A percentile compares a stretch with the other conserved stretches of the same genome.
Conservation (phyloP, 768 basidiomycete species). For the Solioccasus polychromus region DNA sequence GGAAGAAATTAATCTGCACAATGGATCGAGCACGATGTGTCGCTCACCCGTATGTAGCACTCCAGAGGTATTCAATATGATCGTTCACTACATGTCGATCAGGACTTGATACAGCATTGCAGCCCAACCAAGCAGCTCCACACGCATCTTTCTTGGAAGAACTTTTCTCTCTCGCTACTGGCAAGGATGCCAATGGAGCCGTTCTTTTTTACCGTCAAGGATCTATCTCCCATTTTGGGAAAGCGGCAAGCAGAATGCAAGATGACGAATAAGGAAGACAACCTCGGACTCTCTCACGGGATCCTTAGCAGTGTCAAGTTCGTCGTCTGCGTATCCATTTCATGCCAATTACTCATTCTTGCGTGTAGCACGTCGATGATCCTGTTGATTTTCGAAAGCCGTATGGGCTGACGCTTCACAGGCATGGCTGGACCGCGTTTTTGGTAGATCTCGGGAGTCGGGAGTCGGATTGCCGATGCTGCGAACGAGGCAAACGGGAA, state of each 20-base stretch:
- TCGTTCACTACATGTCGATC: not conserved
- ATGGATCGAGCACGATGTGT: conserved; percentile 22
- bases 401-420: conserved; percentile 54
- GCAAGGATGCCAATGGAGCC: no score
- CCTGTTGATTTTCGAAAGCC: conserved; percentile 53
- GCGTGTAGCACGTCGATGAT: conserved; percentile 55
- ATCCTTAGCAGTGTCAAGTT: conserved; percentile 69
- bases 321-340: conserved; percentile 16
- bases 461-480: conserved; percentile 17
- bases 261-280: conserved; percentile 55
- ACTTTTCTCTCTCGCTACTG: no score
- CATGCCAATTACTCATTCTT: not conserved
- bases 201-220: conserved; percentile 10
- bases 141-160: conserved; percentile 43
- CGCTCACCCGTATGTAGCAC: conserved; percentile 24
- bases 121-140: conserved; percentile 51
- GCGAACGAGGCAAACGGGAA: no score
- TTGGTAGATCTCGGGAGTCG: conserved; percentile 9
- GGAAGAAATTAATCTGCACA: conserved; percentile 30
- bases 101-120: conserved; percentile 52
- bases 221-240: no score
- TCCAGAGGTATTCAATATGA: not conserved
- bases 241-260: no score
- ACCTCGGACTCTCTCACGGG: conserved; percentile 48
- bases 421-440: conserved; percentile 41